phyloP scores from a whole-genome alignment of 169 alveolate genomes.

The Perkinsus olseni region DNA sequence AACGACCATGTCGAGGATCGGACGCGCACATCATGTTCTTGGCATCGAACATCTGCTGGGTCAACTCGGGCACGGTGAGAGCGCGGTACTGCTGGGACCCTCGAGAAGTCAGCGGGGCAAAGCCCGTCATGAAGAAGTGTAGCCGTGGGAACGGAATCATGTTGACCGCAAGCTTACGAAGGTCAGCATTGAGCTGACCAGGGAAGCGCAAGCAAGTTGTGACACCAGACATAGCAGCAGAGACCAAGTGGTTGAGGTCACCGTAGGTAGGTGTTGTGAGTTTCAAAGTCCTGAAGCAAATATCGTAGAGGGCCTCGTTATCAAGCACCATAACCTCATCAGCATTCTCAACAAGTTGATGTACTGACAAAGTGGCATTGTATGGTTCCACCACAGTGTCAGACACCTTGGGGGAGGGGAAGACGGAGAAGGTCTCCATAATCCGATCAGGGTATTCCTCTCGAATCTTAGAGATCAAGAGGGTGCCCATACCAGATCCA shows the following conservation, averaged over 20 bases:
- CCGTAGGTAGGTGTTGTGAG: constrained; percentile 92
- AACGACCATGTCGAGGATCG: constrained; percentile 98
- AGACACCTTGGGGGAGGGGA: constrained; percentile 97
- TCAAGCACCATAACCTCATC: constrained; percentile 95
- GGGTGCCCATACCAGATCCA: constrained; percentile 98
- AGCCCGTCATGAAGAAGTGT: constrained; percentile 97
- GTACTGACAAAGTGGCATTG: constrained; percentile 95
- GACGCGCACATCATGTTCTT: constrained; percentile 99
- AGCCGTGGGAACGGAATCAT: constrained; percentile 96
- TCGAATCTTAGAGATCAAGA: constrained; percentile 88
- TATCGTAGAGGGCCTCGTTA: constrained; percentile 97
- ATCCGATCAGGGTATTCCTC: constrained; percentile 97
- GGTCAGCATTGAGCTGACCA: constrained; percentile 86
- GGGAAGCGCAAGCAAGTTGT: constrained; percentile 95
- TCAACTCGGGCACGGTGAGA: constrained; percentile 95
- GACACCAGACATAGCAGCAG: constrained; percentile 96
- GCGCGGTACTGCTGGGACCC: constrained; percentile 98
- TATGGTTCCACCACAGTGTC: constrained; percentile 98
- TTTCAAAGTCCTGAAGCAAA: constrained; percentile 96
- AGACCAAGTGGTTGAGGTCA: constrained; percentile 91
- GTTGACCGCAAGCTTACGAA: constrained; percentile 48
- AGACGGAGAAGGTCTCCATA: constrained; percentile 95
- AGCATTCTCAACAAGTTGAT: constrained; percentile 93
- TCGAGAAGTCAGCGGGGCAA: constrained; percentile 94
- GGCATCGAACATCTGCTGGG: constrained; percentile 98